A percentile compares a stretch with the other conserved stretches of the same genome.
These are phyloP conservation scores for Capillidium heterosporum DNA, from an alignment of 371 early-diverging fungal species.

Conservation along the genomic window DNA sequence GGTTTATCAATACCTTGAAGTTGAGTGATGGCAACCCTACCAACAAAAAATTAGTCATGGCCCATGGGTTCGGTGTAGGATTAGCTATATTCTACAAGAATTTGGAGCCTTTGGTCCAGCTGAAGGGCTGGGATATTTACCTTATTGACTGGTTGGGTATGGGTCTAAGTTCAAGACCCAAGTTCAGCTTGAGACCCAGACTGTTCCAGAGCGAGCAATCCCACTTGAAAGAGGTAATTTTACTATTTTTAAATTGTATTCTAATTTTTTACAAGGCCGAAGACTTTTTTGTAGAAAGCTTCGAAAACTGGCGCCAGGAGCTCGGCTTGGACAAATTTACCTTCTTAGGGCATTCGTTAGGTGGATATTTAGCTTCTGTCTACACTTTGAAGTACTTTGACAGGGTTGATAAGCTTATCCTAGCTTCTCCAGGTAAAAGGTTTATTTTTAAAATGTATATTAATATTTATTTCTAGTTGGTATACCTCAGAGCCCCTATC, in stretches of 20 bases:
- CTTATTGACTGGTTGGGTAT: conserved; percentile 82
- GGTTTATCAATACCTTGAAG: conserved; percentile 1
- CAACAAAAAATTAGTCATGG: conserved; percentile 35
- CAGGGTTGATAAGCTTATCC: conserved; percentile 71
- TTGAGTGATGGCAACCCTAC: not conserved
- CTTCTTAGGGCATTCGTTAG: conserved; percentile 66
- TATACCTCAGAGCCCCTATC: conserved; percentile 26
- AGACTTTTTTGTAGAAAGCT: conserved; percentile 71
- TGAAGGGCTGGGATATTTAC: conserved; percentile 48
- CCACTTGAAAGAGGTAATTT: conserved; percentile 19
- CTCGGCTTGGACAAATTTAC: conserved; percentile 66
- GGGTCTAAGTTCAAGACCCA: conserved; percentile 63
- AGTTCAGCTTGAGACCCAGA: conserved; percentile 24
- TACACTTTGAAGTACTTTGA: conserved; percentile 80
- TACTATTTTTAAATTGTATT: conserved; percentile 8
- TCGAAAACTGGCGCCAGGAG: conserved; percentile 75
- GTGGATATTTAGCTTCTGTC: conserved; percentile 71
- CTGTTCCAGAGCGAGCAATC: conserved; percentile 24
- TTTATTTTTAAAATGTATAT: not conserved
- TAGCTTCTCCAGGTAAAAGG: conserved; percentile 60
- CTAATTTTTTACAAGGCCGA: conserved; percentile 28
- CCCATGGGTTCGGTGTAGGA: conserved; percentile 87
- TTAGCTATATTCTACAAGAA: conserved; percentile 80
- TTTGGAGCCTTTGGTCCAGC: conserved; percentile 40
- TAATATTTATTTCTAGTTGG: conserved; percentile 20